A percentile compares a stretch with the other conserved stretches of the same genome.
Conservation (phyloP, 495 filamentous ascomycete genomes). For the Halenospora varia region DNA sequence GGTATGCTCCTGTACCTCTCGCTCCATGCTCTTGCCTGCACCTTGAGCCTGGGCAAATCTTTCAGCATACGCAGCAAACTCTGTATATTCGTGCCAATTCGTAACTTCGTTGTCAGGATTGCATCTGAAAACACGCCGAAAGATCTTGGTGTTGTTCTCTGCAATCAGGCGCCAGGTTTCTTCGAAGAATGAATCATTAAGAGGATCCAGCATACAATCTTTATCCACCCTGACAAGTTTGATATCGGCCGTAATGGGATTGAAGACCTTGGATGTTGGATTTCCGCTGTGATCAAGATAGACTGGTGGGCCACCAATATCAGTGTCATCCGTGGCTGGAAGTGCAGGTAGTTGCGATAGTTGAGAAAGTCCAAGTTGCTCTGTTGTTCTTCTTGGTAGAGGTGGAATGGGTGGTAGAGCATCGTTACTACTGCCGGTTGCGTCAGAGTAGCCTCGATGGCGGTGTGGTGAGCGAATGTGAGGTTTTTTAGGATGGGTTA, state of each 20-base stretch:
- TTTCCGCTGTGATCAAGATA: slow-evolving; percentile 13
- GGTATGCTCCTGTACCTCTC: slow-evolving; percentile 37
- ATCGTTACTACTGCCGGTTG: slow-evolving; percentile 35
- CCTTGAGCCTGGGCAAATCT: slow-evolving; percentile 69
- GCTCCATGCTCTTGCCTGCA: slow-evolving; percentile 40
- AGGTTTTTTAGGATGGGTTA: slow-evolving; percentile 42
- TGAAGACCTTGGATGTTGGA: slow-evolving; percentile 34
- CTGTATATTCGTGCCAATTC: slow-evolving; percentile 91
- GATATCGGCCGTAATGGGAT: slow-evolving; percentile 63
- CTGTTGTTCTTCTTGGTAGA: slow-evolving; percentile 45
- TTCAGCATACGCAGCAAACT: slow-evolving; percentile 74
- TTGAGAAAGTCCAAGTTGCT: slow-evolving; percentile 51
- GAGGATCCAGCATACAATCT: slow-evolving; percentile 69
- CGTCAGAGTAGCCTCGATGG: slow-evolving; percentile 9
- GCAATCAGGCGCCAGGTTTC: slow-evolving; percentile 87
- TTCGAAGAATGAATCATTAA: slow-evolving; percentile 77
- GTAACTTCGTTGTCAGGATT: slow-evolving; percentile 94
- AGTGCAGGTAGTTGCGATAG: slow-evolving; percentile 64
- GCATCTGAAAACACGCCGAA: slow-evolving; percentile 88
- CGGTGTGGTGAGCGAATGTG: slow-evolving; percentile 23
- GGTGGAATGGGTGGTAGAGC: slow-evolving; percentile 49
- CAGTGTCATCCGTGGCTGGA: slow-evolving; percentile 68
- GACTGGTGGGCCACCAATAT: slow-evolving; percentile 65
- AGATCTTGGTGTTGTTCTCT: slow-evolving; percentile 91
- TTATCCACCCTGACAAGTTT: slow-evolving; percentile 49